Base-by-base conservation (phyloP, 768 basidiomycete species). In the Hericium coralloides region DNA sequence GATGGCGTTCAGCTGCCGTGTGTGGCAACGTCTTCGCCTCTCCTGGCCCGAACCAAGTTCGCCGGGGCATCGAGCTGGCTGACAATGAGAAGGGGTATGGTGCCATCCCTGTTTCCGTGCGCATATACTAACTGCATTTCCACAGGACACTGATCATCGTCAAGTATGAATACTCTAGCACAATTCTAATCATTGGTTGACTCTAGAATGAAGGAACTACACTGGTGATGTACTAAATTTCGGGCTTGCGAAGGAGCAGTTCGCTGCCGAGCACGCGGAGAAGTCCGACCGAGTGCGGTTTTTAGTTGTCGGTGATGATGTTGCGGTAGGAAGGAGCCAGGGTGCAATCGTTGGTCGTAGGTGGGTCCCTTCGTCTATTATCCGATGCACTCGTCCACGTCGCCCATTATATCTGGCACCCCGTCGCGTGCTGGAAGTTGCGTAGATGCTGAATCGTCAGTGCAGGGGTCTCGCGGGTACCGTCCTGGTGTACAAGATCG, bases 181-280 rank as follows among this genome's bases (percentile, higher is more conserved):
- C 15, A 8, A 10, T 18, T 38, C 18, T 12, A 8, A 26, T 15
- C 10, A 22, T 23, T 23, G 25, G n/a, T 20, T 38, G 37, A 37
- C 22, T 15, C 49, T 52, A 31, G 38, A 0, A 12, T 37, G n/a
- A 50, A 91, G 87, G 68, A 92, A 92, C 64, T 92, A 92, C 66
- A 93, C 91, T 0, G 93, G 93, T 17, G 93, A 95, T 63, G 79
- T 93, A 38, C 82, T 95, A 49, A 92, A 94, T 66, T 95, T 95
- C 64, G 93, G 93, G 22, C 79, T 95, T 10, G 92, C 92, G 3
- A 87, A 83, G 62, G 92, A 95, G 65, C 87, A 89, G 62, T 85
- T 87, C 59, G 84, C 88, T 3, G 83, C 89, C 4, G 69, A 75
- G 50, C 78, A 87, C 55, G 84, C 89, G 0, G 78, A 82, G 22